Evolutionary conservation across 176 grass and related monocot species (phyloP).

Genomic region (Oryza glumipatula): DNA sequence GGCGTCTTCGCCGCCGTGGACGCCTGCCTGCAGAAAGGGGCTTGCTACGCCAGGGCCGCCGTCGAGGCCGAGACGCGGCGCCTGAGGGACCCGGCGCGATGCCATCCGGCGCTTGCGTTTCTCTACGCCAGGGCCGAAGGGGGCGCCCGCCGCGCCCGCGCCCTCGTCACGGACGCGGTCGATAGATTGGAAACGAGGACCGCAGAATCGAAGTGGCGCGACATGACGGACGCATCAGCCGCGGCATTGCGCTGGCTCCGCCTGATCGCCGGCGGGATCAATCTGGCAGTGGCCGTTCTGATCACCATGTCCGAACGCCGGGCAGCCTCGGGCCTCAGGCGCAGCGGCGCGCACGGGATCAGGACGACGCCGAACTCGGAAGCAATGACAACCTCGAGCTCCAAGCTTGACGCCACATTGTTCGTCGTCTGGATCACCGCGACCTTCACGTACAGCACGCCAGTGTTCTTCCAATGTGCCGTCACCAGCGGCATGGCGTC

Average conservation of each 20-base stretch:
- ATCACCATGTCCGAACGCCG: neutral
- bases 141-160: neutral
- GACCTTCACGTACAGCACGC: constrained; percentile 8
- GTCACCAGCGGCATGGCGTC: neutral
- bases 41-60: neutral
- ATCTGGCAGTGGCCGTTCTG: neutral
- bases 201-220: neutral
- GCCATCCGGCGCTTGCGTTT: neutral
- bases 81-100: neutral
- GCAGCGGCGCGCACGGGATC: neutral
- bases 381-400: no score
- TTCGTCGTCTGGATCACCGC: neutral
- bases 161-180: neutral
- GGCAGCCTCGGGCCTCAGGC: neutral
- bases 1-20: neutral
- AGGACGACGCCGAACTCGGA: neutral
- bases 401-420: neutral
- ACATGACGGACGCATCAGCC: neutral
- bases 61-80: neutral
- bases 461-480: neutral
- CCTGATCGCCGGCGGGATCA: neutral
- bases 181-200: neutral
- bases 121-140: neutral
- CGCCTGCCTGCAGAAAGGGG: neutral
- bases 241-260: neutral